Base-by-base conservation (phyloP, 2,329 filamentous ascomycete species). In the Truncatella angustata region DNA sequence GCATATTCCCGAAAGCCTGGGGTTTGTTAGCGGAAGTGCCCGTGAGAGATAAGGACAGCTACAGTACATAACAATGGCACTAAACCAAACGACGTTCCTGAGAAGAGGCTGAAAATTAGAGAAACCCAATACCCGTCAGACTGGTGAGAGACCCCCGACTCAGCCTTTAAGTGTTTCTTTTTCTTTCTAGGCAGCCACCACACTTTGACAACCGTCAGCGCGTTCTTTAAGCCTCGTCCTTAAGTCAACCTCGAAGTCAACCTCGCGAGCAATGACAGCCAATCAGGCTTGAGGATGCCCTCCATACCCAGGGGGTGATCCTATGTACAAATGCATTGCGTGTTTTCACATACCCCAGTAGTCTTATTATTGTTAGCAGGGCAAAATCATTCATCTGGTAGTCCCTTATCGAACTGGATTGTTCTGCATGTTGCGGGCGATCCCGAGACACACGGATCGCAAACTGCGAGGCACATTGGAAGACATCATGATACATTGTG, bases 231-330 rank as follows among this genome's bases (percentile, higher is more conserved):
- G 49, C 49, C 49, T 35, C 36, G 24, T 23, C 32, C 32, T 42
- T 16, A 24, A 52, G 18, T 43, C n/a, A 39, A 51, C 49, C 49
- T 37, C 18, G 23, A 24, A 52, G 18, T 43, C n/a, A 39, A 51
- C 49, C 49, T 37, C 18, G 23, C 32, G 12, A 36, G 26, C n/a
- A 23, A 16, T 16, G 26, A 20, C 11, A 5, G 26, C 23, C 43
- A 18, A 42, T 21, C 5, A 16, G 14, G 12, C 14, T 16, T 43
- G 32, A 40, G 23, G 7, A 35, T 49, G 34, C 47, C 35, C 34
- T 21, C 47, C 36, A n/a, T 20, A 20, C 37, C 14, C 14, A n/a
- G n/a, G n/a, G n/a, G n/a, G n/a, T 32, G 28, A 32, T 32, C 28
- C 28, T 32, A 7, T 14, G 28, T n/a, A n/a, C n/a, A n/a, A n/a